Conservation (phyloP, 768 basidiomycete genomes). For the Krasilnikovozyma curviuscula region DNA sequence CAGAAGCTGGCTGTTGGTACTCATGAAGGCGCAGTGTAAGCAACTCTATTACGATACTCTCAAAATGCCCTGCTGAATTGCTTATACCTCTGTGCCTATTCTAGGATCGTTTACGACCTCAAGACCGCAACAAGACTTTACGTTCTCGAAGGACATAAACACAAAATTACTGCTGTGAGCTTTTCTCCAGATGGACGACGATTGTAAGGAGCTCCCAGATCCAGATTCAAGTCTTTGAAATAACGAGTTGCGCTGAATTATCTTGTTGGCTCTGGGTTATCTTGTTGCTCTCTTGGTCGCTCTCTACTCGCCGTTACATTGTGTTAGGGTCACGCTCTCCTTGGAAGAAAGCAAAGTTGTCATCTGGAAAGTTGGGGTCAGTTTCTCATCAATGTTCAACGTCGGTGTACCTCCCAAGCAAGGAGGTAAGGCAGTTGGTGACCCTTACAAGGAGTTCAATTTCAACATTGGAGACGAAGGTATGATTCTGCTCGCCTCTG, state of each 20-base stretch:
- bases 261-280: neutral
- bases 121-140: constrained; percentile 89
- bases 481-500: constrained; percentile 26
- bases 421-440: constrained; percentile 49
- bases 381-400: constrained; percentile 68
- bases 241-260: neutral
- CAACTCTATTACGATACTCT: neutral
- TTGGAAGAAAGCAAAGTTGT: constrained; percentile 65
- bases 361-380: constrained; percentile 90
- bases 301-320: neutral
- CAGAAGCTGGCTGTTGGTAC: constrained; percentile 89
- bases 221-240: too few relatives aligned
- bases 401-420: constrained; percentile 81
- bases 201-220: constrained; percentile 24
- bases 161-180: constrained; percentile 58
- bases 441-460: constrained; percentile 69
- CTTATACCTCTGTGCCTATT: neutral
- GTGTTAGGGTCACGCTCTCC: constrained; percentile 45
- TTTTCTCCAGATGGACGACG: constrained; percentile 88
- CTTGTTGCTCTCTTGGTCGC: neutral
- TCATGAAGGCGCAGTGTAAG: constrained; percentile 61
- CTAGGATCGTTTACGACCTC: constrained; percentile 72
- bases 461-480: constrained; percentile 75
- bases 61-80: neutral
- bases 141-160: constrained; percentile 78